Evolutionary conservation across 2,329 filamentous ascomycete genomes (phyloP), one percentile per base, ranked within the genome.

Genomic region (Paracoccidioides lutzii): DNA sequence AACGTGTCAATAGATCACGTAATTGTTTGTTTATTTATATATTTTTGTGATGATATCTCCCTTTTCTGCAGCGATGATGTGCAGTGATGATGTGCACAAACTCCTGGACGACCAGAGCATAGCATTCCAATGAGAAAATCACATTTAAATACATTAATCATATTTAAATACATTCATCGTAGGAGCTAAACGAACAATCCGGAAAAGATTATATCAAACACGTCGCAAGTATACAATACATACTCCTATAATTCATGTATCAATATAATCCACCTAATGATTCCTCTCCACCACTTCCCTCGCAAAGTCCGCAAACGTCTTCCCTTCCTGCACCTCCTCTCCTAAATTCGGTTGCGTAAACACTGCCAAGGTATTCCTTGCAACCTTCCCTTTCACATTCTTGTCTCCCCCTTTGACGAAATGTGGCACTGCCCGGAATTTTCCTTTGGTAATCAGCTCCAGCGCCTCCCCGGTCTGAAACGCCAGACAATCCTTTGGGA

Each of bases 311-410:
- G 81, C 75, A 72, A 88, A 91, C 1, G 79, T 87, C 76, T 87
- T 81, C 0, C 90, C 91, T 12, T 81, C 78, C 62, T 80, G 82
- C 6, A 91, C 79, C 38, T 82, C 75, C 57, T 83, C 76, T 0
- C 82, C 84, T 80, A 97, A 71, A 73, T 96, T 95, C 30, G 93
- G 93, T 78, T 98, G 93, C 57, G 91, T 98, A 67, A 97, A 98
- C 8, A 97, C 90, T 0, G 93, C 93, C 62, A 98, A 73, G 8
- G 93, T 98, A 73, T 97, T 97, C 57, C 86, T 76, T 33, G 86
- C 87, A 58, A 90, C 78, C 33, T 75, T 73, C 37, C 51, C 42
- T 8, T 33, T 28, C 51, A 14, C 51, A 22, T 35, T 44, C 60
- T 80, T 78, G 22, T 22, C 22, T 4, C 86, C 83, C 0, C 90